Percentiles rank a stretch among this genome's conserved stretches.
Evolutionary conservation across 495 filamentous ascomycete species (phyloP).

Genomic region (Lophiotrema nucula): DNA sequence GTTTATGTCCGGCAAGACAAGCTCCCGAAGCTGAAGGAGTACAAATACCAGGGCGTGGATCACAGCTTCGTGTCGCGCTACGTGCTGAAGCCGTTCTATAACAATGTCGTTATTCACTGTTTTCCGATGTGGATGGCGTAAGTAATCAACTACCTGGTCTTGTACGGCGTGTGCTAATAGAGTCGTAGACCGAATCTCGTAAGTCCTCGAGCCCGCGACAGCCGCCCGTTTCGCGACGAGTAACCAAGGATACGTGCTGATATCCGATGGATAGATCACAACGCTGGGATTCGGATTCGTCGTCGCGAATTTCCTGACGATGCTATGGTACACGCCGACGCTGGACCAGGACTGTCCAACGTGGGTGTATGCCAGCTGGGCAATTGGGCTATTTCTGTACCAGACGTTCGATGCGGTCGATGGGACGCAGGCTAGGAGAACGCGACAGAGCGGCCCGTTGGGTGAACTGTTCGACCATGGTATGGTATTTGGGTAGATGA

Average conservation of each 20-base stretch:
- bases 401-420: conserved; percentile 98
- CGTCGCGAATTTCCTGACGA: conserved; percentile 83
- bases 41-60: conserved; percentile 91
- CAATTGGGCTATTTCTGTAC: conserved; percentile 87
- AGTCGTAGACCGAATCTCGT: conserved; percentile 58
- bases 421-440: conserved; percentile 90
- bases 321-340: conserved; percentile 95
- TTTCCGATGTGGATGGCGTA: conserved; percentile 96
- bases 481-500: conserved; percentile 39
- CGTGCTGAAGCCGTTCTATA: conserved; percentile 96
- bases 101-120: conserved; percentile 83
- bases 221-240: no score
- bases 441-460: conserved; percentile 85
- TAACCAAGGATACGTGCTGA: no score
- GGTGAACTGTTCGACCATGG: conserved; percentile 98
- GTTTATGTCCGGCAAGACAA: conserved; percentile 90
- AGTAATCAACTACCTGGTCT: conserved; percentile 39
- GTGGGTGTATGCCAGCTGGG: conserved; percentile 94
- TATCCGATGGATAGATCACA: conserved; percentile 62
- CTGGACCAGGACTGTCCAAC: conserved; percentile 88
- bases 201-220: conserved; percentile 19
- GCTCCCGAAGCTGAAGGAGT: conserved; percentile 76
- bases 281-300: conserved; percentile 89
- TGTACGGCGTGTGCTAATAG: conserved; percentile 25
- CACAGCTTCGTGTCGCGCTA: conserved; percentile 85